Evolutionary conservation across 2,329 filamentous ascomycete genomes (phyloP).

Genomic region (Colletotrichum noveboracense): DNA sequence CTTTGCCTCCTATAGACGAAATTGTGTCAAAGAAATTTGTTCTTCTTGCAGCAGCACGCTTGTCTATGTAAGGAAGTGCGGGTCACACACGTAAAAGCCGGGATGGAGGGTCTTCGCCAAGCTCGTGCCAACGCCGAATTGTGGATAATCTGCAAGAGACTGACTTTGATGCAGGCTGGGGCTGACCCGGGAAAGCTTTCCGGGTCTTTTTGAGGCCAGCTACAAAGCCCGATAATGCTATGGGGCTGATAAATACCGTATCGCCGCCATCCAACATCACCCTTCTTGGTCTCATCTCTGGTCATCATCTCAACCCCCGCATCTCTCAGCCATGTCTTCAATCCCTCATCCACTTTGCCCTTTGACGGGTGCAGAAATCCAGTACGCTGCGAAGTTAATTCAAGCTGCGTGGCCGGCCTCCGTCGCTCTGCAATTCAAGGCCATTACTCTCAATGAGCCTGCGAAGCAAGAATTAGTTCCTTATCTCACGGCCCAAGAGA

Average conservation of each 20-base stretch:
- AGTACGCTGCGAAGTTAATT: conserved; percentile 52
- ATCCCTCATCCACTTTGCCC: conserved; percentile 62
- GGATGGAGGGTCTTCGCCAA: background rate
- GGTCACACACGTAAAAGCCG: background rate
- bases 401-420: conserved; percentile 58
- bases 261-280: background rate
- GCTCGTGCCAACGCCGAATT: background rate
- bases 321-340: background rate
- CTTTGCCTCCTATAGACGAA: background rate
- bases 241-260: background rate
- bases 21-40: background rate
- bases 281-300: background rate
- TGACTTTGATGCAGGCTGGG: background rate
- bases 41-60: background rate
- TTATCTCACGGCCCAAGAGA: conserved; percentile 55
- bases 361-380: conserved; percentile 62
- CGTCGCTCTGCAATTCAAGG: conserved; percentile 66
- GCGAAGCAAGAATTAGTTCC: conserved; percentile 55
- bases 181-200: background rate
- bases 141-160: conserved; percentile 4
- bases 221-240: background rate
- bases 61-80: conserved; percentile 2
- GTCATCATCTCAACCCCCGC: background rate
- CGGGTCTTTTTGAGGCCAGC: conserved; percentile 13
- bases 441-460: conserved; percentile 64